Percentiles rank a stretch among this genome's conserved stretches.
Evolutionary conservation across 2,329 filamentous ascomycete species (phyloP).

Genomic region (Fusarium devonianum): DNA sequence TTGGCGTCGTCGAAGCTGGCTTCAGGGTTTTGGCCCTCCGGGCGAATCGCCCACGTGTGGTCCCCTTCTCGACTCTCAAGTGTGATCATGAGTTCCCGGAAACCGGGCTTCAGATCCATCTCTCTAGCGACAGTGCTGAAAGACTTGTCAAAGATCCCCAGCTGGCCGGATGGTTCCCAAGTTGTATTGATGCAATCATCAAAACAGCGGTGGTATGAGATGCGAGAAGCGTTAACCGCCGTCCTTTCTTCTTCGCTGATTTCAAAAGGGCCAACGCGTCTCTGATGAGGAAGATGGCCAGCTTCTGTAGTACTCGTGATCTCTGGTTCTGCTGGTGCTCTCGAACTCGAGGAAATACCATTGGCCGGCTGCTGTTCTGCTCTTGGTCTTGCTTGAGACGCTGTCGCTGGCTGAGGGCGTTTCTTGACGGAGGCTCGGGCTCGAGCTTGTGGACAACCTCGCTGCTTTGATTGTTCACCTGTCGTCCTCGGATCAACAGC

Average conservation of each 20-base stretch:
- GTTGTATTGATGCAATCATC: background rate
- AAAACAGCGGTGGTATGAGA: background rate
- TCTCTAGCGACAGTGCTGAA: background rate
- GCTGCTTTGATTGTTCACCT: no score
- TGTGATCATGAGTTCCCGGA: background rate
- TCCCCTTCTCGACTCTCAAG: background rate
- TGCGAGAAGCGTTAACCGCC: background rate
- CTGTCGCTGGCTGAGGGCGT: no score
- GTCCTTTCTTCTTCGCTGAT: background rate
- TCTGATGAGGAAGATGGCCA: no score
- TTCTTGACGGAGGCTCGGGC: no score
- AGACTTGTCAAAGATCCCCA: conserved; percentile 6
- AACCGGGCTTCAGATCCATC: background rate
- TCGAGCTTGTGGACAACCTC: no score
- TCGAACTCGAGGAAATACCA: background rate
- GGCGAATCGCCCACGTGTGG: background rate
- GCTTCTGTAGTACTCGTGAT: background rate
- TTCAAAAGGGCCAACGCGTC: no score
- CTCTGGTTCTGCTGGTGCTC: background rate
- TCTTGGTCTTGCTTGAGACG: no score
- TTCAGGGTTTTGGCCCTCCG: background rate
- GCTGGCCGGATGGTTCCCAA: background rate
- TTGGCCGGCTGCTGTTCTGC: background rate
- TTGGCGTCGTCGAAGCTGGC: background rate
- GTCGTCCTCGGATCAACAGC: no score